Evolutionary conservation across 805 yeast genomes (phyloP), one percentile per base, ranked within the genome.

Genomic region (Vanderwaltozyma tropicalis): DNA sequence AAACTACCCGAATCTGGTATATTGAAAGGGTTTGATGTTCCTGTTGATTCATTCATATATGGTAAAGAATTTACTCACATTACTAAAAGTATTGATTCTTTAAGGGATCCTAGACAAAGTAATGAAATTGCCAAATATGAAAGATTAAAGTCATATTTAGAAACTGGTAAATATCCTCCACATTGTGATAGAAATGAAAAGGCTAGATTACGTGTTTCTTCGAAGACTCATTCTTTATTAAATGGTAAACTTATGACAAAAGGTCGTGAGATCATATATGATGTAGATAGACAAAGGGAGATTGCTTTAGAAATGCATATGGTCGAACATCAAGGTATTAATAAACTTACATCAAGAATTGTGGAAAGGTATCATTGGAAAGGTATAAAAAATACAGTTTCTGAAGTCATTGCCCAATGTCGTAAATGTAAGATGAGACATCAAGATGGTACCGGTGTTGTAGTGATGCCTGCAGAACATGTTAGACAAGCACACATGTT

Each of bases 311-410:
- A 78, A 31, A 62, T 76, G 16, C 98, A 89, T 55, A 54, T 69
- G 44, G 59, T 69, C 16, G 73, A 70, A 32, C 98, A 89, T 55
- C 79, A 79, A 11, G 97, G 97, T 10, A 86, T 89, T 44, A 89
- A 89, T 62, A 84, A 80, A 52, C 79, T 94, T 2, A 87, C 96
- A 0, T 64, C 89, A 0, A 62, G 72, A 14, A 74, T 92, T 14
- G 74, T 88, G 1, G 92, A 82, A 44, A 72, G 74, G 47, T 89
- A 82, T 49, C 94, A 86, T 57, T 89, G 97, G 96, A 74, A 86
- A 1, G 73, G 94, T 36, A 82, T 89, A 45, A 88, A 92, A 59
- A 86, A 76, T 40, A 85, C 95, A 0, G 96, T 84, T 1, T 78
- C 82, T 1, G 74, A 76, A 22, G 89, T 85, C 1, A 78, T 88